Base-by-base conservation (phyloP, 441 rosid genomes). In the Bruguiera hainesii region DNA sequence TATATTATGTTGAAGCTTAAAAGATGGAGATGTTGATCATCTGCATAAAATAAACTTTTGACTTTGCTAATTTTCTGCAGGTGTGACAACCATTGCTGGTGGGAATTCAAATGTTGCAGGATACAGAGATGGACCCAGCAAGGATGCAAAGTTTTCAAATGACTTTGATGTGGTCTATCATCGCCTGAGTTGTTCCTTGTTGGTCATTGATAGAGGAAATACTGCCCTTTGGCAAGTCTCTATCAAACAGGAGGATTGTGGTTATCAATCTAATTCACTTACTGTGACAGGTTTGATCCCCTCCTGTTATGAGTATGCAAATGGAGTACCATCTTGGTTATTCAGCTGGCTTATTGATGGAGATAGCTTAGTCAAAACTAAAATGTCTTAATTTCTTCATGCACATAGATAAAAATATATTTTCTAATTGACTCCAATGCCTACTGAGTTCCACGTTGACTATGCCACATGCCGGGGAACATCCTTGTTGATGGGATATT, bases 31-130 rank as follows among this genome's bases (percentile, higher is more conserved):
- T 2, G 46, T 39, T 39, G 46, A 39, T 11, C 1, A 0, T 39
- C 16, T 39, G 46, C 46, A 10, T 11, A 39, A 39, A 39, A 39
- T 2, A 39, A 10, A 2, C 16, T 58, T 37, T 56, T 67, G 50
- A 70, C 2, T 31, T 20, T 60, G 35, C 61, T 63, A 71, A 64
- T 63, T 72, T 18, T 80, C 66, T 81, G 80, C 79, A 92, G 99
- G 99, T 64, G 99, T 91, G 73, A 94, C 99, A 35, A 94, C 99
- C 59, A 94, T 94, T 74, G 98, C 99, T 59, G 98, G 99, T n/a
- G 98, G 99, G 15, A 94, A 91, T 68, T 89, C 96, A 67, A 87
- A 80, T 71, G 78, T 76, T 69, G 91, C 93, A 28, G 99, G 98
- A 9, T 90, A 79, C 67, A 80, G 96, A 73, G 97, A 91, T 83